Percentiles rank a stretch among this genome's conserved stretches.
phyloP scores from a whole-genome alignment of 805 yeast genomes.

The Dipodascopsis uninucleata region DNA sequence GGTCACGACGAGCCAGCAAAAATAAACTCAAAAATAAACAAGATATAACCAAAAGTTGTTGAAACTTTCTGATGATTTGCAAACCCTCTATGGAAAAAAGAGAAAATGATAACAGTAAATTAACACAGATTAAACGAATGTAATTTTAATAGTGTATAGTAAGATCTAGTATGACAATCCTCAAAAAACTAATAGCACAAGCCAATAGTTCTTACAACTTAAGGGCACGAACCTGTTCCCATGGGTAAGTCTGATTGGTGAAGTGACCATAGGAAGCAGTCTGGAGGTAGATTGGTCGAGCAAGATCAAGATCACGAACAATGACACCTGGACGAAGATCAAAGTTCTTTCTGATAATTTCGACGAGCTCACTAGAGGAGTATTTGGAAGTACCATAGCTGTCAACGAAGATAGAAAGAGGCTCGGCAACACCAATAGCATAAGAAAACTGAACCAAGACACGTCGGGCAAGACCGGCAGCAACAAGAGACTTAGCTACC shows the following conservation, averaged over 20 bases:
- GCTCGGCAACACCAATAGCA: constrained; percentile 99
- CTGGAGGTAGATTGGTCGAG: constrained; percentile 98
- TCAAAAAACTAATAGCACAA: background rate
- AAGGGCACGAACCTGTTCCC: constrained; percentile 86
- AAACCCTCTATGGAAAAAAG: background rate
- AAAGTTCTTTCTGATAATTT: constrained; percentile 87
- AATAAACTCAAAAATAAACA: background rate
- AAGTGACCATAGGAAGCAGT: constrained; percentile 99
- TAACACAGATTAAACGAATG: background rate
- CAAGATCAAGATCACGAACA: constrained; percentile 93
- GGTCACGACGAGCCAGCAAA: background rate
- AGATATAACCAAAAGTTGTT: background rate
- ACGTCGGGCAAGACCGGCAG: constrained; percentile 94
- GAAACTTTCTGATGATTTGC: background rate
- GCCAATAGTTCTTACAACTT: constrained; percentile 36
- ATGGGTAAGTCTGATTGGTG: constrained; percentile 97
- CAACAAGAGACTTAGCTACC: constrained; percentile 98
- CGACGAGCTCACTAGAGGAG: constrained; percentile 85
- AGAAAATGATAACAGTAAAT: background rate
- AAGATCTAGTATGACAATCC: too few relatives aligned
- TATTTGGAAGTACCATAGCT: constrained; percentile 95
- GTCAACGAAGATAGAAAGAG: constrained; percentile 95
- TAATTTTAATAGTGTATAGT: too few relatives aligned
- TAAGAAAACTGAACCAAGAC: constrained; percentile 97
- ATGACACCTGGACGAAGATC: constrained; percentile 99